Evolutionary conservation across 139 green algal species (phyloP), one percentile per base, ranked within the genome.

Genomic region (Raphidocelis subcapitata): DNA sequence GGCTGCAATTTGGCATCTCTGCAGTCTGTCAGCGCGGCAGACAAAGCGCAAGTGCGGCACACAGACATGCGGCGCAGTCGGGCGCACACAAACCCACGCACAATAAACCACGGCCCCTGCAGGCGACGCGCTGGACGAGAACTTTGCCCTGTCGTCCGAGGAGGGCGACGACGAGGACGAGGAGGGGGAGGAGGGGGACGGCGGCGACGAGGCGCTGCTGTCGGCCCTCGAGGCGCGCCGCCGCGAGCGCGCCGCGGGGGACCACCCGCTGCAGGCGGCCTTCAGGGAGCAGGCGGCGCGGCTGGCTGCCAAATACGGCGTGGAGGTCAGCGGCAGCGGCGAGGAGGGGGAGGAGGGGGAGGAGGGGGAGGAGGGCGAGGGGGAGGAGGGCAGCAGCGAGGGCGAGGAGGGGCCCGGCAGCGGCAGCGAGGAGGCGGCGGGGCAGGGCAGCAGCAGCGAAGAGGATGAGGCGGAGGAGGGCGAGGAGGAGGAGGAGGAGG

Each of bases 231-330:
- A 90, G 69, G 55, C 55, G 62, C 82, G 91, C 61, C 86, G 87
- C 3, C 76, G 79, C 65, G 44, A 69, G 67, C 72, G 77, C 3
- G 90, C 91, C 33, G 86, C 84, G 15, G 92, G 92, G 2, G 69
- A 79, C 72, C 82, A 97, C 69, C 86, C 88, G 23, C 77, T 97
- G 78, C 90, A 95, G 68, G 62, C 73, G 36, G 47, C 68, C 5
- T 79, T 84, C 67, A 68, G 80, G 52, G 57, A 72, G 29, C 24
- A 32, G 26, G 84, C 81, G 3, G 81, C 84, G 15, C 35, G 65
- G 65, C 73, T 87, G 26, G 67, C 75, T 26, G 72, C 59, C 8
- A 86, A 90, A 74, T 72, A 86, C 64, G 82, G 82, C 12, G 74
- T 87, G 24, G 61, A 70, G 36, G 59, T 20, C 3, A 62, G 72